A percentile compares a stretch with the other conserved stretches of the same genome.
Conservation (phyloP, 2,329 filamentous ascomycete genomes). For the Tolypocladium pustulatum region DNA sequence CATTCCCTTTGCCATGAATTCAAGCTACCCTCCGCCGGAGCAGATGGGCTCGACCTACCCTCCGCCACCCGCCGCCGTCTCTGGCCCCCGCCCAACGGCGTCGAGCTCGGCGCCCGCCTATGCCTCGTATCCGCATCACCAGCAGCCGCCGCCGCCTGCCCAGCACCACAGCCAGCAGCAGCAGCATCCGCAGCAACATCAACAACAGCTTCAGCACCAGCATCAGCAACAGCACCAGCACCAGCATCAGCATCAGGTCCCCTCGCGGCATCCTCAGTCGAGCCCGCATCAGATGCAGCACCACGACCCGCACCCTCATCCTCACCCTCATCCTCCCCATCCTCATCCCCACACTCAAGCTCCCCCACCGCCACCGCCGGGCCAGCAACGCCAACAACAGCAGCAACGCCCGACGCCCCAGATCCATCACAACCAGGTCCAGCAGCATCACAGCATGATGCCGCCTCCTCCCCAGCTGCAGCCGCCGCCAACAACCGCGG, state of each 20-base stretch:
- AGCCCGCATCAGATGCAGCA: conserved; percentile 7
- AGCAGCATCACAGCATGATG: conserved; percentile 6
- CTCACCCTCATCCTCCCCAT: conserved; percentile 10
- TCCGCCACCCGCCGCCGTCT: conserved; percentile 9
- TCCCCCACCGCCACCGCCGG: neutral
- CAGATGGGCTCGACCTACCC: conserved; percentile 16
- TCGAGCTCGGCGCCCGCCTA: conserved; percentile 5
- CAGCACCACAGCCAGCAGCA: conserved; percentile 1
- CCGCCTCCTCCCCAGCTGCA: conserved; percentile 7
- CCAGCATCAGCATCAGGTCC: conserved; percentile 1
- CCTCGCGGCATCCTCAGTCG: conserved; percentile 8
- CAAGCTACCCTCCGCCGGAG: conserved; percentile 19
- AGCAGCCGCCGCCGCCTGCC: conserved; percentile 6
- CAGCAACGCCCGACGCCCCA: conserved; percentile 1
- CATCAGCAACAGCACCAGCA: conserved; percentile 13
- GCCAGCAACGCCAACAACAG: neutral
- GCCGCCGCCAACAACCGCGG: neutral
- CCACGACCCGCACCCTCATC: conserved; percentile 5
- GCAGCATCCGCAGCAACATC: too few species aligned
- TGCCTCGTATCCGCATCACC: conserved; percentile 11
- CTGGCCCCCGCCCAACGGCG: conserved; percentile 8
- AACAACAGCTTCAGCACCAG: conserved; percentile 5
- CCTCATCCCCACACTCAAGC: conserved; percentile 6
- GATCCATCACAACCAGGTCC: neutral
- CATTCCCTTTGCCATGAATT: conserved; percentile 15